Evolutionary conservation across 768 basidiomycete genomes (phyloP).

Genomic region (Mycena chlorophos): DNA sequence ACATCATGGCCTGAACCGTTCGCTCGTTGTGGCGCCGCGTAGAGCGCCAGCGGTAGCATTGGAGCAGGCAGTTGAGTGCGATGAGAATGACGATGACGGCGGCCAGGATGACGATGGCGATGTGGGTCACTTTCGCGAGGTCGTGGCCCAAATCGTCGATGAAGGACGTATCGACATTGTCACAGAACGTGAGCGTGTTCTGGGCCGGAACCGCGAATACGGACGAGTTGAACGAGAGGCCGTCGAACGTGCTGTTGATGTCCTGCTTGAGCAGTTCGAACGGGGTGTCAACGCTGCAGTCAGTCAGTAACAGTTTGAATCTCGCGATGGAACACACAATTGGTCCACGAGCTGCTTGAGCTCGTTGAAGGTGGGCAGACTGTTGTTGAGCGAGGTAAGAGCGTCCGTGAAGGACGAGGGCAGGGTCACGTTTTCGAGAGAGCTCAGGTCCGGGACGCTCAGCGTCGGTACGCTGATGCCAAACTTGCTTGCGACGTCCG

Average conservation of each 20-base stretch:
- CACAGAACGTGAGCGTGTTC: slow-evolving; percentile 73
- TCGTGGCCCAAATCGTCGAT: slow-evolving; percentile 83
- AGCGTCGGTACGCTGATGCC: slow-evolving; percentile 66
- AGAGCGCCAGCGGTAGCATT: slow-evolving; percentile 87
- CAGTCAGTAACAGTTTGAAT: slow-evolving; percentile 1
- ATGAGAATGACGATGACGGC: slow-evolving; percentile 72
- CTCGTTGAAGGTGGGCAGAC: slow-evolving; percentile 75
- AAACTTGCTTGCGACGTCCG: slow-evolving; percentile 72
- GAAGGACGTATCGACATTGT: slow-evolving; percentile 74
- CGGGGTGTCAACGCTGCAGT: slow-evolving; percentile 70
- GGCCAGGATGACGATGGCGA: slow-evolving; percentile 75
- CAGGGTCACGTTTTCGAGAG: slow-evolving; percentile 76
- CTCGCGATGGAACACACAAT: slow-evolving; percentile 70
- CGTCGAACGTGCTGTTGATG: slow-evolving; percentile 82
- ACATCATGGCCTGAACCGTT: slow-evolving; percentile 75
- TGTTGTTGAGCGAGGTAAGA: slow-evolving; percentile 74
- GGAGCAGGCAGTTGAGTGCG: slow-evolving; percentile 70
- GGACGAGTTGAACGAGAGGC: slow-evolving; percentile 70
- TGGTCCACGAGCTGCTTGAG: slow-evolving; percentile 66
- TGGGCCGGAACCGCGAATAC: slow-evolving; percentile 75
- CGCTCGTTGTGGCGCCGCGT: slow-evolving; percentile 64
- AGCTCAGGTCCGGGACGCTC: slow-evolving; percentile 68
- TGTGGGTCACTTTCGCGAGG: slow-evolving; percentile 76
- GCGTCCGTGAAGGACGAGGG: slow-evolving; percentile 74
- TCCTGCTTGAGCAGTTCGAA: slow-evolving; percentile 87